These are phyloP conservation scores for Cryptococcus sp. DNA, from an alignment of 1,284 basidiomycete species.

Conservation along the genomic window DNA sequence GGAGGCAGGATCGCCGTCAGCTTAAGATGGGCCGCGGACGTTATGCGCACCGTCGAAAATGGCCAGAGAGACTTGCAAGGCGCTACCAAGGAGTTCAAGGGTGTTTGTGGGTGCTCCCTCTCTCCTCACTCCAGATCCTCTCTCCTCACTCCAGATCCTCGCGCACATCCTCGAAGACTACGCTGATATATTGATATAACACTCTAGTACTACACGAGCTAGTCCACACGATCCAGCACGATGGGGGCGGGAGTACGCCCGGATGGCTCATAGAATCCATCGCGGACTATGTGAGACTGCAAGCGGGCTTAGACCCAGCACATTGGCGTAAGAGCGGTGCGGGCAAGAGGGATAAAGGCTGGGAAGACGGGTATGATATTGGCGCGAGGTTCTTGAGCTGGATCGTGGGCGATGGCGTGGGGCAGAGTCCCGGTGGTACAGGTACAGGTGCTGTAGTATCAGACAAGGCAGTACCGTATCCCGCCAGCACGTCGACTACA, in stretches of 20 bases:
- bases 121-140: background rate
- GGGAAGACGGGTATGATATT: constrained; percentile 38
- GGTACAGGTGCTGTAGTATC: too few relatives aligned
- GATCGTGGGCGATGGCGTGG: constrained; percentile 21
- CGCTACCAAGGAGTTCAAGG: constrained; percentile 43
- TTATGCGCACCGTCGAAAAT: constrained; percentile 21
- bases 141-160: background rate
- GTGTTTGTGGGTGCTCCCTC: constrained; percentile 34
- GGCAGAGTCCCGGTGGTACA: constrained; percentile 13
- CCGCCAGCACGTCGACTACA: background rate
- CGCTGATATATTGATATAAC: background rate
- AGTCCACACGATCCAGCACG: constrained; percentile 38
- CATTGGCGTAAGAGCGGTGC: constrained; percentile 38
- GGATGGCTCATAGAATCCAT: constrained; percentile 39
- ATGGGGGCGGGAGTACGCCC: constrained; percentile 28
- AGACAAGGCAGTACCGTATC: background rate
- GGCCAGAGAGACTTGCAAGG: constrained; percentile 22
- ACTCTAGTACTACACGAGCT: constrained; percentile 35
- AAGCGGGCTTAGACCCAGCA: constrained; percentile 29
- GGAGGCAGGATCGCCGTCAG: constrained; percentile 32
- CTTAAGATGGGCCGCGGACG: constrained; percentile 29
- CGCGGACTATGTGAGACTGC: constrained; percentile 35
- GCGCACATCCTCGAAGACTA: background rate
- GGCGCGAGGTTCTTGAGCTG: constrained; percentile 39
- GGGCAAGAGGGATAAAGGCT: constrained; percentile 30